These are phyloP conservation scores for Ormosia semicastrata DNA, from an alignment of 306 rosid genomes.

Conservation along the genomic window DNA sequence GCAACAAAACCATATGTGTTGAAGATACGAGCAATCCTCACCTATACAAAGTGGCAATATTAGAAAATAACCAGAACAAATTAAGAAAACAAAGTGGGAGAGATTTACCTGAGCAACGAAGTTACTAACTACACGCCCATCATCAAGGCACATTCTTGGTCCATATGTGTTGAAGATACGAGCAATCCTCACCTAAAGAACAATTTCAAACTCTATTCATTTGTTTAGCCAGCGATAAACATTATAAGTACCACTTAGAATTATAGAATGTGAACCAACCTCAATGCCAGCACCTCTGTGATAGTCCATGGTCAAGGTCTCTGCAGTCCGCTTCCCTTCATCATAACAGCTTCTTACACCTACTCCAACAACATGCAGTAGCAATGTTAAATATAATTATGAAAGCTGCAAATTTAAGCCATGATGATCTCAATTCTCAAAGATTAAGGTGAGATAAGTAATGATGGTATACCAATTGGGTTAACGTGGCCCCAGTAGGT, in stretches of 20 bases:
- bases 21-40: constrained; percentile 88
- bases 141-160: constrained; percentile 90
- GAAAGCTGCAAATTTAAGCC: neutral
- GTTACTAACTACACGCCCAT: constrained; percentile 92
- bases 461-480: constrained; percentile 62
- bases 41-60: constrained; percentile 31
- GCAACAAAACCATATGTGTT: constrained; percentile 43
- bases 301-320: constrained; percentile 87
- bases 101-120: constrained; percentile 82
- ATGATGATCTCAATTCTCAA: neutral
- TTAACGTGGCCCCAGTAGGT: constrained; percentile 96
- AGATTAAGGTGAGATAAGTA: neutral
- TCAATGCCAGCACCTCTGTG: constrained; percentile 94
- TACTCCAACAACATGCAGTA: constrained; percentile 19
- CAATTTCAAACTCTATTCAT: neutral
- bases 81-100: neutral
- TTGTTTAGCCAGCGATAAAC: neutral
- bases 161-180: constrained; percentile 91
- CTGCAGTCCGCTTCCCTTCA: constrained; percentile 95
- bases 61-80: neutral
- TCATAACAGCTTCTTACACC: constrained; percentile 96
- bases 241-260: neutral
- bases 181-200: constrained; percentile 77
- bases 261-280: constrained; percentile 41
- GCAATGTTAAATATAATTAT: neutral